These are phyloP conservation scores for Daldinia childiae DNA, from an alignment of 495 filamentous ascomycete species.

Conservation along the genomic window DNA sequence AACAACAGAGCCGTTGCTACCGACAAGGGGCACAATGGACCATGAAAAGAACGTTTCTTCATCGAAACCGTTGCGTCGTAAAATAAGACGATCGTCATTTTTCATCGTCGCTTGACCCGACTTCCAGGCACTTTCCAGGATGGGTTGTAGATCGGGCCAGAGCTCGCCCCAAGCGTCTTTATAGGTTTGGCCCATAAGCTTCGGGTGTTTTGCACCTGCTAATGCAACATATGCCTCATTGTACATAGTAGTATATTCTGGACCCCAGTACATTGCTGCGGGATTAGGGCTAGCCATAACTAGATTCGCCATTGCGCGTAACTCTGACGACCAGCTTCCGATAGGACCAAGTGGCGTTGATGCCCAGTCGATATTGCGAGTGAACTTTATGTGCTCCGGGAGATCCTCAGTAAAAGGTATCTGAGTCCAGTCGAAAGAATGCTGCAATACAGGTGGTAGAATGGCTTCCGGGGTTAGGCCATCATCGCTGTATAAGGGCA, in stretches of 20 bases:
- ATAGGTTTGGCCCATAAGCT: conserved; percentile 73
- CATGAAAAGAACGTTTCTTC: conserved; percentile 78
- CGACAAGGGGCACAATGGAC: conserved; percentile 74
- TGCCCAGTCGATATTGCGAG: conserved; percentile 71
- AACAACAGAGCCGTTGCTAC: conserved; percentile 66
- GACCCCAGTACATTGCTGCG: conserved; percentile 77
- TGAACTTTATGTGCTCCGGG: conserved; percentile 71
- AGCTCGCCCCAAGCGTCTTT: conserved; percentile 71
- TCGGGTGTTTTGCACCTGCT: conserved; percentile 74
- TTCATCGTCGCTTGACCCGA: conserved; percentile 78
- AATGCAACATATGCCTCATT: conserved; percentile 76
- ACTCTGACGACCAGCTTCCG: conserved; percentile 68
- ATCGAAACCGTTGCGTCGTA: conserved; percentile 66
- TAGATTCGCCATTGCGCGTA: conserved; percentile 71
- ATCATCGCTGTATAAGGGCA: conserved; percentile 35
- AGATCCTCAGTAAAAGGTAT: conserved; percentile 65
- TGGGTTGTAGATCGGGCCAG: conserved; percentile 68
- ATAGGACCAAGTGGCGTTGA: conserved; percentile 71
- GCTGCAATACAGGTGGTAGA: conserved; percentile 35
- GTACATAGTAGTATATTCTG: conserved; percentile 72
- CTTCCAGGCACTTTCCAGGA: conserved; percentile 65
- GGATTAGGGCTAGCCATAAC: conserved; percentile 79
- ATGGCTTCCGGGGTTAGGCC: conserved; percentile 43
- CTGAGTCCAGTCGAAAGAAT: conserved; percentile 75
- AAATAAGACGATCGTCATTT: conserved; percentile 73